These are phyloP conservation scores for Xerocomus nothofagi DNA, from an alignment of 1,284 basidiomycete genomes.

Conservation along the genomic window DNA sequence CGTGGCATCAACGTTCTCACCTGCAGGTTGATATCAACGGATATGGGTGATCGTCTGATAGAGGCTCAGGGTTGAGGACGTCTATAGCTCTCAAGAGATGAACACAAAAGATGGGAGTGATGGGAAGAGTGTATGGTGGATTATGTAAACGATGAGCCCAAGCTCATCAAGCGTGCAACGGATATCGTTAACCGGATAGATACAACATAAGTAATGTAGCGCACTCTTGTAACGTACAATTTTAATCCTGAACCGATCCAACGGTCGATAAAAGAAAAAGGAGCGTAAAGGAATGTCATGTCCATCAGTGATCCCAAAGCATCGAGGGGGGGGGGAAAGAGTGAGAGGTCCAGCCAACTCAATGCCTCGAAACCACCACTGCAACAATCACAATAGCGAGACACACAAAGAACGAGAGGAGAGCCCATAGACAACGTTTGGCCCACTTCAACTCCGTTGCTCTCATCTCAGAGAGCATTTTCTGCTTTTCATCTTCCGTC, in stretches of 20 bases:
- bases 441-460: constrained; percentile 42
- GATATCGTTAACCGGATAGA: constrained; percentile 1
- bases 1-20: not conserved
- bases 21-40: constrained; percentile 1
- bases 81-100: not conserved
- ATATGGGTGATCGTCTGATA: no score
- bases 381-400: constrained; percentile 24
- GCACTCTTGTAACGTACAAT: constrained; percentile 11
- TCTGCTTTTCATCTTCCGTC: constrained; percentile 37
- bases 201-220: constrained; percentile 17
- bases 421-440: constrained; percentile 39
- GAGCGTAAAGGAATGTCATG: constrained; percentile 8
- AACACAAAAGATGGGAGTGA: not conserved
- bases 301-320: not conserved
- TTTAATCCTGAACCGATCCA: not conserved
- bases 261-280: not conserved
- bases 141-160: no score
- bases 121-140: not conserved
- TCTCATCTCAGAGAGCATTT: constrained; percentile 39
- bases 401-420: constrained; percentile 28
- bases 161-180: no score
- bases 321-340: not conserved
- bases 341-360: constrained; percentile 18
- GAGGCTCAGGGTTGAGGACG: not conserved
- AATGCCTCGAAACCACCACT: constrained; percentile 23